These are phyloP conservation scores for Aspergillus carlsbadensis DNA, from an alignment of 495 filamentous ascomycete species.

Conservation along the genomic window DNA sequence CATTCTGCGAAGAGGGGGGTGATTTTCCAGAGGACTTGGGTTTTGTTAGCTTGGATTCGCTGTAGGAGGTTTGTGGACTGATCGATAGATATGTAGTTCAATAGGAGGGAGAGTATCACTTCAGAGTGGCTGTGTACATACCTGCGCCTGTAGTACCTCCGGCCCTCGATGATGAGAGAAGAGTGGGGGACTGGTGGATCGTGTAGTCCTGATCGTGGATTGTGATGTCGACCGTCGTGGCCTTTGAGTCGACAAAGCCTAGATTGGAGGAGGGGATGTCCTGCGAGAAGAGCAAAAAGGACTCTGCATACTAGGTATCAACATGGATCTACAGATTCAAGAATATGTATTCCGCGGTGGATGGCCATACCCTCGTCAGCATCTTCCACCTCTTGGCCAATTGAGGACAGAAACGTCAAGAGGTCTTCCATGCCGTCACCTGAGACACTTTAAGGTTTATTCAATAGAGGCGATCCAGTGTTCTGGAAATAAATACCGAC, in stretches of 20 bases:
- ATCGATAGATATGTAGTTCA: no score
- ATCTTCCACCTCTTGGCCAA: conserved; percentile 25
- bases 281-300: conserved; percentile 80
- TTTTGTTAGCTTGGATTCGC: no score
- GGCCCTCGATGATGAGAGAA: conserved; percentile 73
- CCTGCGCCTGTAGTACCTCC: conserved; percentile 91
- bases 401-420: conserved; percentile 12
- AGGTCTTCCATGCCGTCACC: conserved; percentile 13
- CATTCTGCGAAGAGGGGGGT: conserved; percentile 84
- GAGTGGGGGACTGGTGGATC: conserved; percentile 80
- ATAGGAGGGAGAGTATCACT: no score
- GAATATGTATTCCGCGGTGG: neutral
- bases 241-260: conserved; percentile 76
- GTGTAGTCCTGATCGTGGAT: conserved; percentile 68
- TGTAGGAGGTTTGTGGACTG: no score
- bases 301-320: conserved; percentile 54
- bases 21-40: conserved; percentile 79
- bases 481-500: no score
- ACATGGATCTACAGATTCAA: neutral
- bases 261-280: conserved; percentile 73
- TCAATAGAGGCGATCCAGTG: no score
- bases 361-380: conserved; percentile 62
- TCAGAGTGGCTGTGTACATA: no score
- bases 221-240: conserved; percentile 62
- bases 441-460: no score